These are phyloP conservation scores for Amaranthus hypochondriacus DNA, from an alignment of 148 eudicot species.

Conservation along the genomic window DNA sequence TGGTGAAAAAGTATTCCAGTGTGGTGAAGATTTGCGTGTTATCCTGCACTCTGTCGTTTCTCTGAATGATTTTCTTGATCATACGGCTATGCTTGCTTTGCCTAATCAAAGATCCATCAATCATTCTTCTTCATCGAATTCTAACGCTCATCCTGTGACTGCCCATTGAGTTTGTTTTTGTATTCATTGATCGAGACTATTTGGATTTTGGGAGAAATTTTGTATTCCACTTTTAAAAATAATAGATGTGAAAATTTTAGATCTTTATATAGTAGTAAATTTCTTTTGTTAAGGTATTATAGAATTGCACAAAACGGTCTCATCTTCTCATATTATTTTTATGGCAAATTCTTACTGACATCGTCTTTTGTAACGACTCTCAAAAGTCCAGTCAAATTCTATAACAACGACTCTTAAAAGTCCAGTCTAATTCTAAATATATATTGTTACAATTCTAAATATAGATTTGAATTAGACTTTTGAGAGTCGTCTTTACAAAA, in stretches of 20 bases:
- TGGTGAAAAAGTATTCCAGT: conserved; percentile 45
- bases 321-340: neutral
- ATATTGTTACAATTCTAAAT: too few species aligned
- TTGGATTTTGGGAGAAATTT: too few species aligned
- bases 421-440: too few species aligned
- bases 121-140: conserved; percentile 4
- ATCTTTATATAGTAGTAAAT: conserved; percentile 12
- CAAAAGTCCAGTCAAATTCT: too few species aligned
- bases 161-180: conserved; percentile 14
- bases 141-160: conserved; percentile 17
- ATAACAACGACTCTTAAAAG: too few species aligned
- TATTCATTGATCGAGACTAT: too few species aligned
- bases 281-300: neutral
- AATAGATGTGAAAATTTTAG: neutral
- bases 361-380: too few species aligned
- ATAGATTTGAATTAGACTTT: too few species aligned
- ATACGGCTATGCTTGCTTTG: conserved; percentile 91
- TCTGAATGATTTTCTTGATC: conserved; percentile 82
- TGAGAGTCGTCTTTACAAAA: too few species aligned
- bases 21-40: conserved; percentile 59
- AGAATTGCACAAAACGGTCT: neutral
- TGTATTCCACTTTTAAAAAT: too few species aligned
- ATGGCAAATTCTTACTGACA: too few species aligned
- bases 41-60: conserved; percentile 60
- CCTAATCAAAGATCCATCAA: conserved; percentile 70